Conservation (phyloP, 768 basidiomycete species). For the Kondoa malvinella region DNA sequence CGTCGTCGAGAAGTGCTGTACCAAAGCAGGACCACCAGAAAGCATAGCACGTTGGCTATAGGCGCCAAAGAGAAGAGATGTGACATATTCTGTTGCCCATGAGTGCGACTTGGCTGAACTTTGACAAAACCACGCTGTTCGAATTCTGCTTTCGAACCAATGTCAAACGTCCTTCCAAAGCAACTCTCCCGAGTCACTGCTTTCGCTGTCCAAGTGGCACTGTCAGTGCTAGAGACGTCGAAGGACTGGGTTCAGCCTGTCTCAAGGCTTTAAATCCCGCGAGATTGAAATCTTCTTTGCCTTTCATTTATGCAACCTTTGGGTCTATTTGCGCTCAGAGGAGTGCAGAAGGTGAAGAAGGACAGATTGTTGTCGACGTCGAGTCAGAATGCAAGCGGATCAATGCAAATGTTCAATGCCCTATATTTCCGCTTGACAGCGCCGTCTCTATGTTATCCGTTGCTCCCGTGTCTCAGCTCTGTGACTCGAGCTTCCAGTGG, state of each 20-base stretch:
- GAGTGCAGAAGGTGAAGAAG: neutral
- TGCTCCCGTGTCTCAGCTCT: no score
- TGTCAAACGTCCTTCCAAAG: neutral
- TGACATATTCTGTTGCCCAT: neutral
- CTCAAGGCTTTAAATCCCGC: neutral
- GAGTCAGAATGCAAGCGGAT: no score
- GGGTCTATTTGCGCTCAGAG: neutral
- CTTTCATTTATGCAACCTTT: neutral
- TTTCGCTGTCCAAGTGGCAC: neutral
- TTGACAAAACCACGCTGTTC: neutral
- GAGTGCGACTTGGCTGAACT: neutral
- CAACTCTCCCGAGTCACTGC: neutral
- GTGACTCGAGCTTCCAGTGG: no score
- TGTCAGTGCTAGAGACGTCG: neutral
- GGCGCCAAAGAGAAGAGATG: neutral
- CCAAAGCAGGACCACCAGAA: neutral
- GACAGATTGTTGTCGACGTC: no score
- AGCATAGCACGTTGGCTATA: neutral
- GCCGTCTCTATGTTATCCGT: no score
- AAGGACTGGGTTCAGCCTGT: neutral
- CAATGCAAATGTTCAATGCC: no score
- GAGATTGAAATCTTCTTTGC: neutral
- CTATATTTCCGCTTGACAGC: no score
- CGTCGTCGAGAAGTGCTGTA: neutral
- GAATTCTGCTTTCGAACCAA: neutral